Percentiles rank a stretch among this genome's conserved stretches.
phyloP scores from a whole-genome alignment of 2,329 filamentous ascomycete species.

The Arthroderma sp. region DNA sequence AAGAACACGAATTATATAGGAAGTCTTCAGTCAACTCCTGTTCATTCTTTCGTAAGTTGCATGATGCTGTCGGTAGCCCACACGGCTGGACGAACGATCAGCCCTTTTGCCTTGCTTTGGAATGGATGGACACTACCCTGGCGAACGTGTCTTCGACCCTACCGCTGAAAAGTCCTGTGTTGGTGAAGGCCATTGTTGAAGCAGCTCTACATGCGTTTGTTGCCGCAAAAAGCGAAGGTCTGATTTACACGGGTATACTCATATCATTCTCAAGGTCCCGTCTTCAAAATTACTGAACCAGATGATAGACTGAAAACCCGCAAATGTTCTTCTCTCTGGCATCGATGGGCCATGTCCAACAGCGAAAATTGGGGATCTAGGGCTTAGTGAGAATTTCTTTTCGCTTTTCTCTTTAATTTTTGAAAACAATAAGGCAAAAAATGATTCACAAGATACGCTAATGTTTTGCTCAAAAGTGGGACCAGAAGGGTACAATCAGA shows the following conservation, averaged over 20 bases:
- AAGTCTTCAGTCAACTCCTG: background rate
- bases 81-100: background rate
- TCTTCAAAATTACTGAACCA: no score
- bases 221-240: no score
- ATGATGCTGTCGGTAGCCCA: background rate
- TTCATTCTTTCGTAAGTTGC: background rate
- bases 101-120: background rate
- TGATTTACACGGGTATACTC: no score
- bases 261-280: no score
- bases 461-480: background rate
- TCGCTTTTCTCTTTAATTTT: no score
- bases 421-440: background rate
- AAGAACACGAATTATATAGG: background rate
- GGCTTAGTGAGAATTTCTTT: conserved; percentile 4
- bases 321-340: conserved; percentile 8
- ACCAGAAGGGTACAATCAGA: conserved; percentile 5
- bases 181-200: background rate
- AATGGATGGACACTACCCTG: background rate
- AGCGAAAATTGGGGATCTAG: conserved; percentile 7
- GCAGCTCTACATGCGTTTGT: no score
- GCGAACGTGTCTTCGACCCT: background rate
- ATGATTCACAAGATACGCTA: background rate
- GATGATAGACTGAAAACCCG: conserved; percentile 5
- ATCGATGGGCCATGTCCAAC: conserved; percentile 5
- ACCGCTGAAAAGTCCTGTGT: background rate